A percentile compares a stretch with the other conserved stretches of the same genome.
These are phyloP conservation scores for Exserohilum rostratum DNA, from an alignment of 2,329 filamentous ascomycete species.

Conservation along the genomic window DNA sequence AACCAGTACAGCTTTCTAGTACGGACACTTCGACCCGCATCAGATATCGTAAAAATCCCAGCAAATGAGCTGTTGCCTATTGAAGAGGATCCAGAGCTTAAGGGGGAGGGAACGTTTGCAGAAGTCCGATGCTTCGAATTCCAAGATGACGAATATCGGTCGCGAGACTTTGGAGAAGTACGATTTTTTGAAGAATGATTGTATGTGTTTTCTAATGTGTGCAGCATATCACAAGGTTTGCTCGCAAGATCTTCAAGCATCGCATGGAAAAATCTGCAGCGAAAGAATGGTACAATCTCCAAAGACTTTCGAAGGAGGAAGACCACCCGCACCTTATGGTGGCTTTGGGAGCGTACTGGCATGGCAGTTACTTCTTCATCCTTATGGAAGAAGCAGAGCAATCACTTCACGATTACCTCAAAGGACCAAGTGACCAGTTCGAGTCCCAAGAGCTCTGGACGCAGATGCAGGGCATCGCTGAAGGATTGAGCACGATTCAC, in stretches of 20 bases:
- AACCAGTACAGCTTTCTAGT: conserved; percentile 16
- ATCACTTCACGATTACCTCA: conserved; percentile 18
- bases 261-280: conserved; percentile 9
- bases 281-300: conserved; percentile 18
- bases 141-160: conserved; percentile 18
- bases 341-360: conserved; percentile 18
- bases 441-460: conserved; percentile 19
- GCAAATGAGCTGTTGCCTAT: conserved; percentile 12
- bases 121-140: conserved; percentile 18
- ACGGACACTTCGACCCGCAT: conserved; percentile 5
- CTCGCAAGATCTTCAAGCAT: conserved; percentile 18
- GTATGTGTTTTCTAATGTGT: conserved; percentile 1
- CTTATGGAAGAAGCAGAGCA: conserved; percentile 14
- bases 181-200: not conserved
- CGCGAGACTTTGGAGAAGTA: conserved; percentile 16
- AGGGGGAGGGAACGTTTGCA: conserved; percentile 12
- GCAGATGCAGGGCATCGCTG: conserved; percentile 17
- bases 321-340: conserved; percentile 17
- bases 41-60: conserved; percentile 8
- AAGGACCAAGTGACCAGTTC: conserved; percentile 7
- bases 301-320: conserved; percentile 13
- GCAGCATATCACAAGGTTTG: conserved; percentile 16
- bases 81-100: conserved; percentile 10
- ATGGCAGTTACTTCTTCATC: conserved; percentile 17
- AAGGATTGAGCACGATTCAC: conserved; percentile 15